Evolutionary conservation across 2,329 filamentous ascomycete genomes (phyloP), one percentile per base, ranked within the genome.

Genomic region (Emergomyces orientalis): DNA sequence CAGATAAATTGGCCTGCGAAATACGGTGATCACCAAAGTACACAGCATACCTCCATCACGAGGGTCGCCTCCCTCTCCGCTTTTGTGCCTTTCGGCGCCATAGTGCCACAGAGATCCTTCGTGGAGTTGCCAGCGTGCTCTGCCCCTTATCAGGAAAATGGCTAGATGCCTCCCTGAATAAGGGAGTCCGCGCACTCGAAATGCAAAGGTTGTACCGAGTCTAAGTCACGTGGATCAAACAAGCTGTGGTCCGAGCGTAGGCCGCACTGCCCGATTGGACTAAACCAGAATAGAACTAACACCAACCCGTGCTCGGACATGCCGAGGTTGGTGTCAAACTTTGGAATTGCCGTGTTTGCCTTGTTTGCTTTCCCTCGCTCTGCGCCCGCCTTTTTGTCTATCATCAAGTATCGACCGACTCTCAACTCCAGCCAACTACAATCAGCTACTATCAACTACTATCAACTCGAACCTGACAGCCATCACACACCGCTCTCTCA

Each of bases 41-140:
- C 22, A 27, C 51, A 58, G 76, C 79, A 68, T 74, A 82, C 80
- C 59, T 75, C 77, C 81, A 83, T 84, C 62, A 84, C 80, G 64
- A 81, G 71, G 65, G 80, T 80, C 63, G 82, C 80, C 63, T 80
- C 78, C 52, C 71, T 75, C 66, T 76, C 75, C 59, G 69, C 67
- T 67, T 76, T 73, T 30, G 67, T 68, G 27, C 58, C 62, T 49
- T 60, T 47, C 4, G 49, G 63, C 54, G 69, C 66, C 68, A 66
- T 67, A 51, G 62, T 63, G 41, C n/a, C 34, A 61, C 30, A 22
- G 6, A 8, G 14, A 9, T 1, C 41, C 19, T 17, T 63, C 43
- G 13, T 9, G 51, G 37, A 8, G 27, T 39, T 47, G 17, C 51
- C 19, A 17, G 37, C 30, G 9, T 30, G 30, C 27, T 51, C 37